A percentile compares a stretch with the other conserved stretches of the same genome.
phyloP scores from a whole-genome alignment of 2,329 filamentous ascomycete genomes.

The Clonostachys chloroleuca region DNA sequence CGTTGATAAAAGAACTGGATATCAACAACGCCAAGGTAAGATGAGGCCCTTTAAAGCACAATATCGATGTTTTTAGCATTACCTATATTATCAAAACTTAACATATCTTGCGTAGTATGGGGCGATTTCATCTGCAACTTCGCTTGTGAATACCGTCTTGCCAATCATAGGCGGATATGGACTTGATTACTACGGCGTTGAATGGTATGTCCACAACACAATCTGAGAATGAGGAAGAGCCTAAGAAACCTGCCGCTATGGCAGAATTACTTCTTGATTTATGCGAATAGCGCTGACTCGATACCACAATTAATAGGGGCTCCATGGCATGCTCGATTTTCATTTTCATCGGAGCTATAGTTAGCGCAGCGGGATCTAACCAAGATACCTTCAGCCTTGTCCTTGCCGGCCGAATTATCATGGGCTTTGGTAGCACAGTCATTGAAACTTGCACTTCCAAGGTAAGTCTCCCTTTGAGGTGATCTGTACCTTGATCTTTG shows the following conservation, averaged over 20 bases:
- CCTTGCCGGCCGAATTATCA: slow-evolving; percentile 12
- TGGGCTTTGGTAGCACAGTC: slow-evolving; percentile 17
- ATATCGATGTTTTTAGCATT: neutral
- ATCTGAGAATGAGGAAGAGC: neutral
- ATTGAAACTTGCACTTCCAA: slow-evolving; percentile 18
- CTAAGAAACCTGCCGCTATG: too few relatives aligned
- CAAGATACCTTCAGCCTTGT: slow-evolving; percentile 11
- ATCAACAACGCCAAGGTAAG: slow-evolving; percentile 11
- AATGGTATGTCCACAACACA: slow-evolving; percentile 8
- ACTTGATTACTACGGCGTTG: slow-evolving; percentile 16
- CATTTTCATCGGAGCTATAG: slow-evolving; percentile 13
- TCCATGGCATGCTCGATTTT: slow-evolving; percentile 12
- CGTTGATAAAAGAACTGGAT: slow-evolving; percentile 10
- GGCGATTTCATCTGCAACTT: slow-evolving; percentile 13
- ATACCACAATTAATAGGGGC: slow-evolving; percentile 5
- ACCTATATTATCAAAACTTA: neutral
- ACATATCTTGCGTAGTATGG: slow-evolving; percentile 9
- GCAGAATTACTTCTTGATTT: too few relatives aligned
- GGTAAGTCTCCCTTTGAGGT: slow-evolving; percentile 1
- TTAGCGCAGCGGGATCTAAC: slow-evolving; percentile 14
- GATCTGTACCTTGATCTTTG: neutral
- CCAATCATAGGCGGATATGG: slow-evolving; percentile 16
- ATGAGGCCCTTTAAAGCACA: neutral
- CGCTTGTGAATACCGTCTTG: slow-evolving; percentile 14
- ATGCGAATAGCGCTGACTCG: too few relatives aligned